Evolutionary conservation across 148 eudicot genomes (phyloP), one percentile per base, ranked within the genome.

Genomic region (Arbutus unedo): DNA sequence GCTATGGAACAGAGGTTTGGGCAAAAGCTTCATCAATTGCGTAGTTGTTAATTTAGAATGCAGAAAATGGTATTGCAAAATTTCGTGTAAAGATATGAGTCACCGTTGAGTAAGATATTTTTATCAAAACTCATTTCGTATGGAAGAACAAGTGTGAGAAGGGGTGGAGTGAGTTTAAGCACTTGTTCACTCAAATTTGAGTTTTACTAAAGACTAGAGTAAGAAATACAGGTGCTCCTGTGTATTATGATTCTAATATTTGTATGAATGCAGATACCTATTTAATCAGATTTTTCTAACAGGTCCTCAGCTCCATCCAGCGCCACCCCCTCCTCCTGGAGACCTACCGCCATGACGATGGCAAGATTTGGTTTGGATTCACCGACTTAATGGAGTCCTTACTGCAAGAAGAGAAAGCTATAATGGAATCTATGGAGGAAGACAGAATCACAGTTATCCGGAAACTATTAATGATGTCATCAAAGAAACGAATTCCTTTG

Each of bases 391-490:
- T 94, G 97, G 94, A 94, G 57, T 53, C 55, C 38, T 81, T 96
- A 73, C 50, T 96, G 4, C 83, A 87, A 43, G 90, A 91, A 50
- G 98, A 96, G 74, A 78, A 38, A 7, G 76, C 43, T 8, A 74
- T 94, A 1, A 78, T 82, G 79, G 83, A 82, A 48, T 76, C 88
- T 3, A 84, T 91, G 92, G 98, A 96, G 79, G 60, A 23, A 19
- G 84, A 89, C 11, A 88, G 99, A 72, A 93, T 96, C 8, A 86
- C 83, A 31, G 88, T 89, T 16, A 93, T 96, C 8, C 88, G 93
- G 88, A 96, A 96, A 81, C 74, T 96, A 45, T 53, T 96, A 53
- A 96, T 96, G 99, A 89, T 96, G 97, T 92, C 92, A 0, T 91
- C 85, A 18, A 90, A 94, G 14, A 89, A 91, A 73, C 82, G 85